Evolutionary conservation across 371 early-diverging fungal genomes (phyloP), one percentile per base, ranked within the genome.

Genomic region (Mortierella sp.): DNA sequence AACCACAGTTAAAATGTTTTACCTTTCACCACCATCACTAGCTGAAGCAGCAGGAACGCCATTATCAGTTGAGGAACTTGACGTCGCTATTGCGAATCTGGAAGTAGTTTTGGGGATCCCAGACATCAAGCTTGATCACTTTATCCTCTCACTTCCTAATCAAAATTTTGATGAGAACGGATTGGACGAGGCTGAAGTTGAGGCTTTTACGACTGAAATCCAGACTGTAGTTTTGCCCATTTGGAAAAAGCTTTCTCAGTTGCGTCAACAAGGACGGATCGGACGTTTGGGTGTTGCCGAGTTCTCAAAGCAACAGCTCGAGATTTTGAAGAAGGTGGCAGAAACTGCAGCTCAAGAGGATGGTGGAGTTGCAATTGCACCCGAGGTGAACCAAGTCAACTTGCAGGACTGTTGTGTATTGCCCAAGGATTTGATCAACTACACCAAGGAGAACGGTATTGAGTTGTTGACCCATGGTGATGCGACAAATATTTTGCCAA

Each of bases 401-500:
- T 51, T 86, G 32, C 78, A 75, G 45, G 83, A 86, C 42, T 89
- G 89, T 66, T 86, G 87, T 60, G 77, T 82, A 40, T 72, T 88
- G 42, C 88, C 88, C 45, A 73, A 79, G 37, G 84, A 84, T 34
- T 54, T 89, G 69, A 84, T 88, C 61, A 45, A 71, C 7, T 80
- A 87, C 29, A 83, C 88, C 31, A 86, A 86, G 66, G 69, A 81
- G 29, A 43, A 87, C 8, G 63, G 68, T 8, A 82, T 89, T 34
- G 88, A 88, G 66, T 63, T 89, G 53, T 68, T 87, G 55, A 84
- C 85, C 47, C 88, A 87, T 62, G 85, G 86, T 29, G 89, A 89
- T 66, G 73, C 82, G 43, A 75, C 81, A 47, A 84, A 68, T 42
- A 75, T 83, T 43, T 37, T 70, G 45, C 70, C 63, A 12, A 53